These are phyloP conservation scores for Monilinia polystroma DNA, from an alignment of 2,329 filamentous ascomycete genomes.

Conservation along the genomic window DNA sequence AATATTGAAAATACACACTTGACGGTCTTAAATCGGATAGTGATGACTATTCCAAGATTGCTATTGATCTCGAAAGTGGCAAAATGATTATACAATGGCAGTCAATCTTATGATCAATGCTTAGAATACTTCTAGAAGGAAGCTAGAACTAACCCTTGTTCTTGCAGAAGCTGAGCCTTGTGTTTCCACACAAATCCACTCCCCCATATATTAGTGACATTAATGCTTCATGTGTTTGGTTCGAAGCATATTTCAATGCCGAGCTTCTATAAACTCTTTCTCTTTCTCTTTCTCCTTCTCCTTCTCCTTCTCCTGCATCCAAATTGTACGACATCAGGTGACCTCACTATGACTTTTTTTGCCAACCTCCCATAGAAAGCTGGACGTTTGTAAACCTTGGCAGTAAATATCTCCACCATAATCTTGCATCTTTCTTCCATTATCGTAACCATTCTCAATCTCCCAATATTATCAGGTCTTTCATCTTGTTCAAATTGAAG, in stretches of 20 bases:
- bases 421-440: neutral
- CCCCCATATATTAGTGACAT: neutral
- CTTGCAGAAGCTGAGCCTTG: neutral
- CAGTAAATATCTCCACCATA: neutral
- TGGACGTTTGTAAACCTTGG: neutral
- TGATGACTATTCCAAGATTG: neutral
- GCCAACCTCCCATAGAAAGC: neutral
- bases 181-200: neutral
- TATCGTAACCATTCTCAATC: neutral
- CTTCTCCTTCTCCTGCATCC: no score
- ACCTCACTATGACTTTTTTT: no score
- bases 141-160: neutral
- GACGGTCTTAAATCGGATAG: no score
- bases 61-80: neutral
- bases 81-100: neutral
- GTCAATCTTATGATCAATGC: neutral
- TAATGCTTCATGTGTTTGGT: neutral
- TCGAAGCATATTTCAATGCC: neutral
- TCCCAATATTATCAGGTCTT: neutral
- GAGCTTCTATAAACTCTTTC: no score
- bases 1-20: no score
- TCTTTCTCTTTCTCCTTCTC: no score
- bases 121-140: neutral
- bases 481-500: neutral
- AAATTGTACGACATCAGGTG: no score